Percentiles rank a stretch among this genome's conserved stretches.
These are phyloP conservation scores for Solanum dulcamara DNA, from an alignment of 257 asterid genomes.

Conservation along the genomic window DNA sequence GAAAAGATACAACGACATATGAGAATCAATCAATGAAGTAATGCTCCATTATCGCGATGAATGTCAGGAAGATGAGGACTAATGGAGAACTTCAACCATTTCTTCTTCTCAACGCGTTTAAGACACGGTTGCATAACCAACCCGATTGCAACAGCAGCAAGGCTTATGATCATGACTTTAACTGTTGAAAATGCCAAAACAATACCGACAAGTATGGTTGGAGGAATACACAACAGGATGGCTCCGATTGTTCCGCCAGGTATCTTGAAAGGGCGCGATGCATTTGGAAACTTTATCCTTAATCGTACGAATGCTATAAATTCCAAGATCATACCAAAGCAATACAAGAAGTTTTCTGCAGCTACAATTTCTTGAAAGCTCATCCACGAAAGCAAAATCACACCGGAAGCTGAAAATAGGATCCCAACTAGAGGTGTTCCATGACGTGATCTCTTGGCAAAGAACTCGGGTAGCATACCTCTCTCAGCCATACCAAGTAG, in stretches of 20 bases:
- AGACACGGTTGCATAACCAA: conserved; percentile 40
- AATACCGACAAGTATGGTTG: conserved; percentile 29
- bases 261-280: conserved; percentile 48
- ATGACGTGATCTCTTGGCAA: conserved; percentile 44
- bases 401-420: conserved; percentile 56
- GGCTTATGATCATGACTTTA: conserved; percentile 32
- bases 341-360: conserved; percentile 58
- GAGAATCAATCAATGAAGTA: neutral
- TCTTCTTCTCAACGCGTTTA: conserved; percentile 34
- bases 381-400: conserved; percentile 51
- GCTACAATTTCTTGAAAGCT: conserved; percentile 63
- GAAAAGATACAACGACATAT: neutral
- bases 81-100: conserved; percentile 41
- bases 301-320: conserved; percentile 45
- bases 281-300: conserved; percentile 32
- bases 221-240: conserved; percentile 37
- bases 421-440: conserved; percentile 64
- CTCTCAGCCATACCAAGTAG: conserved; percentile 77
- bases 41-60: neutral
- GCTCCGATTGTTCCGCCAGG: conserved; percentile 57
- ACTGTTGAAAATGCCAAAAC: conserved; percentile 40
- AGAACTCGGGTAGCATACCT: conserved; percentile 55
- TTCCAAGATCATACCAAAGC: conserved; percentile 60
- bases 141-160: conserved; percentile 38
- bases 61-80: conserved; percentile 46